Percentiles rank a stretch among this genome's conserved stretches.
Conservation (phyloP, 2,329 filamentous ascomycete genomes). For the Apiospora aurea region DNA sequence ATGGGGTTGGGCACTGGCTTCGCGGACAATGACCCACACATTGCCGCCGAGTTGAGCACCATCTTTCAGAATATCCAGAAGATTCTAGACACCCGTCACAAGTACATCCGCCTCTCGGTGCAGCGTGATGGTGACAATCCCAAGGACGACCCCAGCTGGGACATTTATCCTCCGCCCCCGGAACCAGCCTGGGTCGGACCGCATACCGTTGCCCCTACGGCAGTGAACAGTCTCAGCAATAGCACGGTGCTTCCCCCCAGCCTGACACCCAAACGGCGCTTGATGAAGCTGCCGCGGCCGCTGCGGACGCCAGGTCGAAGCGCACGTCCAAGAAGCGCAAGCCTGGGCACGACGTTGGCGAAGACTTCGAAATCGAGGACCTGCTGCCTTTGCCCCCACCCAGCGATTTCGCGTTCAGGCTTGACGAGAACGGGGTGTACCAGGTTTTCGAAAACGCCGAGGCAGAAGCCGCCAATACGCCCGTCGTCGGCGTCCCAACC, state of each 20-base stretch:
- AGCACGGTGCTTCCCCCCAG: conserved; percentile 51
- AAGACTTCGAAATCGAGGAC: conserved; percentile 87
- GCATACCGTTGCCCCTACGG: conserved; percentile 50
- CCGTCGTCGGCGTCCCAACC: conserved; percentile 85
- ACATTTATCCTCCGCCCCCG: conserved; percentile 89
- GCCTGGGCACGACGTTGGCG: conserved; percentile 87
- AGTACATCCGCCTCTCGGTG: conserved; percentile 85
- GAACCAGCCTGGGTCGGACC: conserved; percentile 82
- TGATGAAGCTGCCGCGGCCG: conserved; percentile 43
- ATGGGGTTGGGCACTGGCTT: conserved; percentile 71
- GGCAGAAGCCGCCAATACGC: conserved; percentile 67
- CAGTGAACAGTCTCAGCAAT: conserved; percentile 54
- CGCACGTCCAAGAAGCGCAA: conserved; percentile 72
- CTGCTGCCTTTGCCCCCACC: conserved; percentile 74
- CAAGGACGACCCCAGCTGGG: conserved; percentile 82
- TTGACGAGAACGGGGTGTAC: conserved; percentile 88
- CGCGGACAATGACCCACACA: conserved; percentile 76
- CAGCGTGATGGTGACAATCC: conserved; percentile 87
- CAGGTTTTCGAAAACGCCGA: conserved; percentile 83
- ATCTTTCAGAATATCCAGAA: conserved; percentile 93
- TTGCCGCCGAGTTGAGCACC: conserved; percentile 81
- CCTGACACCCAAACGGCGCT: conserved; percentile 38
- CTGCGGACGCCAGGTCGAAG: conserved; percentile 46
- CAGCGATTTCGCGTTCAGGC: conserved; percentile 75
- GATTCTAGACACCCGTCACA: conserved; percentile 85